Base-by-base conservation (phyloP, 768 basidiomycete species). In the Xanthoconium stramineum region DNA sequence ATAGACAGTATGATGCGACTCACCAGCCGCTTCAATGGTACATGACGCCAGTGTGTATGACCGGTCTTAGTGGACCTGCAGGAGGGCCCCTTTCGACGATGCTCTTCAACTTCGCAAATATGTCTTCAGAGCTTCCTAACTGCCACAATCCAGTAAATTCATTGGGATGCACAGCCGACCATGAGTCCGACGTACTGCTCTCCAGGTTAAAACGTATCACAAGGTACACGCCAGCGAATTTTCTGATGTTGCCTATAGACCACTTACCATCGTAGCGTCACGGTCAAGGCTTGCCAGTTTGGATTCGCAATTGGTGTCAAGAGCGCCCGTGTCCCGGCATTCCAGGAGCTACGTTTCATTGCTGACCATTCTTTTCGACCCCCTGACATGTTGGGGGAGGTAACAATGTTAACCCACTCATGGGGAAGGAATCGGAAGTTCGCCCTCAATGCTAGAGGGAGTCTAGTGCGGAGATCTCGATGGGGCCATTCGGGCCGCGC, bases 391-490 rank as follows among this genome's bases (percentile, higher is more conserved):
- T 35, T 12, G 13, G 43, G 35, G 52, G 20, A 20, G 19, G 28
- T 48, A 57, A 37, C 40, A 32, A 24, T 4, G 24, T 24, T 19
- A n/a, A 9, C 49, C 32, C 36, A 5, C 36, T 13, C 5, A 6
- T 20, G 4, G 37, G 28, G n/a, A 40, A 15, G 10, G 19, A 49
- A 28, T 10, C 28, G 14, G 20, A 7, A 24, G 8, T 24, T 32
- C 11, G 15, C 28, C 12, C 36, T 8, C n/a, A 36, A 5, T 14
- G 30, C 24, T 29, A 10, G 42, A 33, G 59, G 53, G n/a, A n/a
- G 40, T 52, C 32, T 36, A 65, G 54, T 52, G 35, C 39, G 63
- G 58, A 29, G 15, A 38, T 19, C 4, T 43, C 40, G 15, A 20
- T 28, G 24, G 11, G n/a, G 19, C 17, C 2, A 19, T 24, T 10